phyloP scores from a whole-genome alignment of 73 alveolate genomes.

The Paraurostyla sp. region DNA sequence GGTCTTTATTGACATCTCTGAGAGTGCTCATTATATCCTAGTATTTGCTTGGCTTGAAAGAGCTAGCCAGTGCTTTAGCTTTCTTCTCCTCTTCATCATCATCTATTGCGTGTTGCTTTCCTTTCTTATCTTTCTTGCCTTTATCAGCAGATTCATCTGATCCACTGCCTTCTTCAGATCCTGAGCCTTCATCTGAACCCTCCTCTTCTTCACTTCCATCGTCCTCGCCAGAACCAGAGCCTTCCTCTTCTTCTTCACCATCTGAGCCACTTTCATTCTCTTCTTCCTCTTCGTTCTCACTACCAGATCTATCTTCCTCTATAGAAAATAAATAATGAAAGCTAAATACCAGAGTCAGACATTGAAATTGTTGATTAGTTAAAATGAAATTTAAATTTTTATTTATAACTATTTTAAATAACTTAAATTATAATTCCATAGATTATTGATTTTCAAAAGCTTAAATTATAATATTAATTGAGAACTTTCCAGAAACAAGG shows the following conservation, averaged over 20 bases:
- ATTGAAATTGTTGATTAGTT: conserved; percentile 1
- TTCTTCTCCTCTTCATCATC: conserved; percentile 8
- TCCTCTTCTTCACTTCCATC: not conserved
- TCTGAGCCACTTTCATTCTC: conserved; percentile 34
- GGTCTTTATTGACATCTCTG: conserved; percentile 13
- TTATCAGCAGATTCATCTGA: not conserved
- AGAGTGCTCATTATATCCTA: conserved; percentile 27
- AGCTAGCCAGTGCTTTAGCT: not conserved
- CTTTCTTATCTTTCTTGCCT: not conserved
- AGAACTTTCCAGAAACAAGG: conserved; percentile 64
- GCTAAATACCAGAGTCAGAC: conserved; percentile 44
- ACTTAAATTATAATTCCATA: too few species aligned
- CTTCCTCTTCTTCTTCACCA: conserved; percentile 21
- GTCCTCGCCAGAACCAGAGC: conserved; percentile 14
- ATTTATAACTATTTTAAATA: too few species aligned
- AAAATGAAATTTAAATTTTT: not conserved
- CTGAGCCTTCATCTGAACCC: conserved; percentile 21
- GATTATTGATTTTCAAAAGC: not conserved
- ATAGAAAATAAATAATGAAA: not conserved
- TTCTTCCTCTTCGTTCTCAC: conserved; percentile 31
- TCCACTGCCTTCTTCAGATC: not conserved
- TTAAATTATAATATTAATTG: conserved; percentile 28
- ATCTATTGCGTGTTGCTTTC: not conserved
- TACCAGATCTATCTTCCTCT: conserved; percentile 49
- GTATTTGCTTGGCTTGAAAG: not conserved